Percentiles rank a stretch among this genome's conserved stretches.
Evolutionary conservation across 2,329 filamentous ascomycete species (phyloP).

Genomic region (Periconia digitata): DNA sequence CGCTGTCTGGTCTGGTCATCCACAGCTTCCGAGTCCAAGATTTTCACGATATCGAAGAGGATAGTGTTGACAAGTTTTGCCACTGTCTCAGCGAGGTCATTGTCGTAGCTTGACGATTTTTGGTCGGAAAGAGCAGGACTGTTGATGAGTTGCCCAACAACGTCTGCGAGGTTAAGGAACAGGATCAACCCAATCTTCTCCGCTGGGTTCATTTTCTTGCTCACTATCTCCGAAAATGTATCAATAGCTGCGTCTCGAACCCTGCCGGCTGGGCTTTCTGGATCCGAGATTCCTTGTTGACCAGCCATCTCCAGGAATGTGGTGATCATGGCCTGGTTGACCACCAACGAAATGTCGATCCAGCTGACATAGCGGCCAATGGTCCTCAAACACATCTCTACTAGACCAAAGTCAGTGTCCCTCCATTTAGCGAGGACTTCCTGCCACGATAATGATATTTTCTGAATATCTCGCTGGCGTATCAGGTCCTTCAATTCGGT

Average conservation of each 20-base stretch:
- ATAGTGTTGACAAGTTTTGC: conserved; percentile 94
- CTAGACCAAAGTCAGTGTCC: conserved; percentile 66
- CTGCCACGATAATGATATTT: conserved; percentile 87
- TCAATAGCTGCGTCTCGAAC: conserved; percentile 91
- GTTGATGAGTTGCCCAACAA: conserved; percentile 81
- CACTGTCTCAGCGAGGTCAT: conserved; percentile 90
- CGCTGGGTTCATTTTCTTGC: conserved; percentile 93
- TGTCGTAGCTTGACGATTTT: conserved; percentile 86
- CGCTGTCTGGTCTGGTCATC: conserved; percentile 67
- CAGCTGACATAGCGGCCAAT: conserved; percentile 97
- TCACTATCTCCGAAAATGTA: conserved; percentile 91
- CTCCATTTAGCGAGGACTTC: conserved; percentile 81
- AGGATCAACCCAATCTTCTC: conserved; percentile 95
- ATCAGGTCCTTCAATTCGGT: conserved; percentile 89
- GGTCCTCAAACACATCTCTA: conserved; percentile 88
- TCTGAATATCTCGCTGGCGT: conserved; percentile 81
- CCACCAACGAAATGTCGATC: conserved; percentile 93
- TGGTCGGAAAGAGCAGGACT: conserved; percentile 79
- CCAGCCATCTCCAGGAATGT: conserved; percentile 85
- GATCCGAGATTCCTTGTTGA: conserved; percentile 62
- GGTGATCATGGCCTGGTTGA: conserved; percentile 78
- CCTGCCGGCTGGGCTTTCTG: conserved; percentile 64
- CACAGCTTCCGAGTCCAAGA: conserved; percentile 70
- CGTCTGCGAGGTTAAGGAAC: conserved; percentile 83
- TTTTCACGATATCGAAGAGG: conserved; percentile 81